phyloP scores from a whole-genome alignment of 768 basidiomycete species.

The Suillus plorans region DNA sequence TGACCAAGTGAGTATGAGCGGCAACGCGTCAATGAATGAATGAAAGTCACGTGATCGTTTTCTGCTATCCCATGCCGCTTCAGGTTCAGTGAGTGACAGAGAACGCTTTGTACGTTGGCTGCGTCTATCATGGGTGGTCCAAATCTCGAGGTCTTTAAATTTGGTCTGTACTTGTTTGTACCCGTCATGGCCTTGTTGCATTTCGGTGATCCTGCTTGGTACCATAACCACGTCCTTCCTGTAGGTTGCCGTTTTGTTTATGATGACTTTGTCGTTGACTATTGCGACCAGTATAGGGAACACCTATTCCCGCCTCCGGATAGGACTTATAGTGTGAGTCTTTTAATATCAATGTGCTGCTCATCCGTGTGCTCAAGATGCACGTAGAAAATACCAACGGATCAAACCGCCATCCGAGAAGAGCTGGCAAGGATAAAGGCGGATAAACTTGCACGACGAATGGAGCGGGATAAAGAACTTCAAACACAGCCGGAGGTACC shows the following conservation, averaged over 20 bases:
- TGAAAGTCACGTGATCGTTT: not conserved
- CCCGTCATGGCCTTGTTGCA: constrained; percentile 79
- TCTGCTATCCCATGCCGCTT: not conserved
- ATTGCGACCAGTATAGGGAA: constrained; percentile 60
- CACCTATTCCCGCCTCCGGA: constrained; percentile 67
- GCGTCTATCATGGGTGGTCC: constrained; percentile 59
- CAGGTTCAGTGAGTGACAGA: not conserved
- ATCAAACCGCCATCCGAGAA: constrained; percentile 61
- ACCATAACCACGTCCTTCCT: constrained; percentile 72
- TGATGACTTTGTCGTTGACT: constrained; percentile 1
- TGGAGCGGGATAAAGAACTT: constrained; percentile 44
- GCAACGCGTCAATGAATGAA: not conserved
- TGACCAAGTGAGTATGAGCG: not conserved
- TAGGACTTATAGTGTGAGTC: constrained; percentile 48
- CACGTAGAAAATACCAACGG: constrained; percentile 59
- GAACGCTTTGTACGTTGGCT: not conserved
- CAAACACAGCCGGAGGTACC: constrained; percentile 17
- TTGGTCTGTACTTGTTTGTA: constrained; percentile 81
- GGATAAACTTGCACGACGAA: constrained; percentile 47
- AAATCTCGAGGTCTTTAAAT: constrained; percentile 90
- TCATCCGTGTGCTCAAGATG: constrained; percentile 3
- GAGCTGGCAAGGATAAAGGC: constrained; percentile 74
- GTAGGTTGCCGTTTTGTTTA: constrained; percentile 38
- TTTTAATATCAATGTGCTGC: not conserved
- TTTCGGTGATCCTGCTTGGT: constrained; percentile 90